These are phyloP conservation scores for Xylariaceae sp. DNA, from an alignment of 2,329 filamentous ascomycete species.

Conservation along the genomic window DNA sequence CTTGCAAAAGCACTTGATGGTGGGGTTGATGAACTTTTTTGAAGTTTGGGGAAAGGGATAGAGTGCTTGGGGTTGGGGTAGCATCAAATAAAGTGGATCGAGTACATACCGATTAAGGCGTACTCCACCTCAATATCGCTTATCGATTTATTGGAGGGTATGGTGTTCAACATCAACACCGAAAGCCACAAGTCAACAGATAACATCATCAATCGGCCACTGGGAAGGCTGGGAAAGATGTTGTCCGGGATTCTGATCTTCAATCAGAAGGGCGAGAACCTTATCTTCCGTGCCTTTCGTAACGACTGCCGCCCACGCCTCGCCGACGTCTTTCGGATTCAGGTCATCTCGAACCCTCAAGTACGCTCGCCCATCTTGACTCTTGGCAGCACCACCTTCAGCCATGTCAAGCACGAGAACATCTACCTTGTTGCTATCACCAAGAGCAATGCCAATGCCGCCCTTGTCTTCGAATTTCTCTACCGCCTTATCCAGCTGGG, in stretches of 20 bases:
- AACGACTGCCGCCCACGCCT: slow-evolving; percentile 97
- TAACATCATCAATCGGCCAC: too few species aligned
- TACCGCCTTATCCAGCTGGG: slow-evolving; percentile 88
- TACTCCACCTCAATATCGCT: too few species aligned
- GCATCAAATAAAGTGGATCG: too few species aligned
- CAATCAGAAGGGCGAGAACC: slow-evolving; percentile 99
- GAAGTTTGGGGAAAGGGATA: too few species aligned
- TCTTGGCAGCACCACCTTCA: slow-evolving; percentile 95
- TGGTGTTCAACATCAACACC: too few species aligned
- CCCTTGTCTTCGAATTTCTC: slow-evolving; percentile 95
- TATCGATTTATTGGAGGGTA: too few species aligned
- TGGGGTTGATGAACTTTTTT: too few species aligned
- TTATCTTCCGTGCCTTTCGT: slow-evolving; percentile 98
- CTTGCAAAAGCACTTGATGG: too few species aligned
- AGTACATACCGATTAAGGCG: too few species aligned
- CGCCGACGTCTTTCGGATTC: slow-evolving; percentile 98
- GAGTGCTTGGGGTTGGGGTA: too few species aligned
- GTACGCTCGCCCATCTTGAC: slow-evolving; percentile 97
- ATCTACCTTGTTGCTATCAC: slow-evolving; percentile 97
- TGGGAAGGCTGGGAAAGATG: slow-evolving; percentile 71
- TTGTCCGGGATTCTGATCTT: slow-evolving; percentile 96
- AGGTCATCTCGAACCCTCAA: slow-evolving; percentile 97
- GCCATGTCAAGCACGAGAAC: slow-evolving; percentile 99
- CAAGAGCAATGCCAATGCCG: slow-evolving; percentile 98
- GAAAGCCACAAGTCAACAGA: too few species aligned